Evolutionary conservation across 1,139 yeast species (phyloP).

Genomic region (Sugiyamaella japonica): DNA sequence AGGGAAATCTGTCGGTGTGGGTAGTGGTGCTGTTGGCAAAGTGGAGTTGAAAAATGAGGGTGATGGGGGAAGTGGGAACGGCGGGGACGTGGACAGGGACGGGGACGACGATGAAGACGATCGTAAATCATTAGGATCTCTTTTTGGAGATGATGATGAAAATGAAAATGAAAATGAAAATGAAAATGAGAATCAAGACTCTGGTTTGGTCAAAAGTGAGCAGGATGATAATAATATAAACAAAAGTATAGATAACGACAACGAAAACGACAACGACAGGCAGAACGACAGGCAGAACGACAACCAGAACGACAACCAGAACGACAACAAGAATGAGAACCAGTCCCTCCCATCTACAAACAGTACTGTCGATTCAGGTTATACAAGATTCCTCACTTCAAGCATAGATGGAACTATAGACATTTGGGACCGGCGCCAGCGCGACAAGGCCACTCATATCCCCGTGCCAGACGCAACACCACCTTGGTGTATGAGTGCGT

Average conservation of each 20-base stretch:
- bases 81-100: slow-evolving; percentile 13
- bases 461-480: slow-evolving; percentile 69
- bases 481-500: slow-evolving; percentile 89
- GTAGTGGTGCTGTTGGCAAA: slow-evolving; percentile 8
- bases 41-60: not conserved
- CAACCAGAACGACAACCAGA: not conserved
- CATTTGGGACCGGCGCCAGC: slow-evolving; percentile 77
- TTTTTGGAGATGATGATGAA: slow-evolving; percentile 80
- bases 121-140: slow-evolving; percentile 71
- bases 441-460: slow-evolving; percentile 51
- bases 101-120: slow-evolving; percentile 38
- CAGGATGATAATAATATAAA: slow-evolving; percentile 10
- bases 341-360: no score
- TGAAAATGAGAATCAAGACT: slow-evolving; percentile 14
- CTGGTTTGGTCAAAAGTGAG: slow-evolving; percentile 11
- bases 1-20: not conserved
- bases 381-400: slow-evolving; percentile 70
- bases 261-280: slow-evolving; percentile 12
- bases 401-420: slow-evolving; percentile 81
- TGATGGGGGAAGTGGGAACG: slow-evolving; percentile 22
- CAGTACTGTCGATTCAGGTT: slow-evolving; percentile 43
- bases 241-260: slow-evolving; percentile 6
- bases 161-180: slow-evolving; percentile 38
- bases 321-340: not conserved
- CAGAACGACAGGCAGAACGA: not conserved